A percentile compares a stretch with the other conserved stretches of the same genome.
Evolutionary conservation across 140 eudicot genomes (phyloP).

Genomic region (Stevia rebaudiana): DNA sequence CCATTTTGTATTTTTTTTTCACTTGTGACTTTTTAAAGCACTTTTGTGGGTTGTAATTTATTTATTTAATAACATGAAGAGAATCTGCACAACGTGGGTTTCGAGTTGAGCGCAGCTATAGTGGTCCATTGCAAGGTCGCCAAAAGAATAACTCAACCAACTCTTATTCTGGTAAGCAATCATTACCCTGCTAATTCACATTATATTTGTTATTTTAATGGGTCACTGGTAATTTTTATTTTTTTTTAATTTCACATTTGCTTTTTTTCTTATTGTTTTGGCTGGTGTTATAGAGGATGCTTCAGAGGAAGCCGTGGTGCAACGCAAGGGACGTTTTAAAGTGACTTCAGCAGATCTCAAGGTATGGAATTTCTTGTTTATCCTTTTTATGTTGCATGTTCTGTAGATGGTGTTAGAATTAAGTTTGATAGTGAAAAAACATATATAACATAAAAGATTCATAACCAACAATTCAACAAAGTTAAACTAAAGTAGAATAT

Average conservation of each 20-base stretch:
- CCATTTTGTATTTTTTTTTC: background rate
- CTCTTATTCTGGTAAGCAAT: conserved; percentile 43
- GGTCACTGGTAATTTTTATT: background rate
- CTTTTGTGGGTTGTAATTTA: conserved; percentile 1
- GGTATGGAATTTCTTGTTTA: conserved; percentile 16
- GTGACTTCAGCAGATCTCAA: conserved; percentile 74
- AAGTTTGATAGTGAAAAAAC: background rate
- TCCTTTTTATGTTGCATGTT: conserved; percentile 2
- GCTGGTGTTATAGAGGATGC: conserved; percentile 56
- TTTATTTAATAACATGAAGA: conserved; percentile 34
- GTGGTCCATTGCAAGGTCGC: conserved; percentile 82
- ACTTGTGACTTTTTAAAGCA: background rate
- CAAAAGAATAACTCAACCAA: conserved; percentile 46
- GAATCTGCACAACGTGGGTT: conserved; percentile 42
- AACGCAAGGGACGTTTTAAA: conserved; percentile 88
- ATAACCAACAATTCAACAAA: background rate
- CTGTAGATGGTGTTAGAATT: background rate
- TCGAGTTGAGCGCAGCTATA: conserved; percentile 54
- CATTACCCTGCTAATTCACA: conserved; percentile 5
- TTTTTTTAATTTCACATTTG: background rate
- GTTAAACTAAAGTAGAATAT: background rate
- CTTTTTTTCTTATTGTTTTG: conserved; percentile 5
- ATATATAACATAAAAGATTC: background rate
- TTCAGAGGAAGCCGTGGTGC: conserved; percentile 66
- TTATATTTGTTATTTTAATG: conserved; percentile 6